Base-by-base conservation (phyloP, 1,139 yeast species). In the Hyphopichia wangnamkhiaoensis region DNA sequence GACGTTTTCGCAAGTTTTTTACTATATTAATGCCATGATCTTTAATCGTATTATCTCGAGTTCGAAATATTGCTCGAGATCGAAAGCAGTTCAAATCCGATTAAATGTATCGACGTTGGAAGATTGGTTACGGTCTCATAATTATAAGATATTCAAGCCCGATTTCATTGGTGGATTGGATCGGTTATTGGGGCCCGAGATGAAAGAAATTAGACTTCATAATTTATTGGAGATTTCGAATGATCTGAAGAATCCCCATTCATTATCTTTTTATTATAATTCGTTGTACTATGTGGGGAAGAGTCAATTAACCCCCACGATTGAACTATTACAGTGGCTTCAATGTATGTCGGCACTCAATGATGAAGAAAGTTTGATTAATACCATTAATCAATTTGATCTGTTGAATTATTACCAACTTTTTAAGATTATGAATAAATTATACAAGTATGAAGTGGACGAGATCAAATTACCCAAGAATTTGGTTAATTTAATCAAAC, bases 91-190 rank as follows among this genome's bases (percentile, higher is more conserved):
- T 61, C 98, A 93, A 58, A 83, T 93, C 35, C 72, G 98, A 39
- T 74, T 93, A 44, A 93, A 93, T 53, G 59, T 93, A 8, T 89
- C 96, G 0, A 79, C 87, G 2, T 66, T 93, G 36, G 97, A 93
- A 59, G 97, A 93, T 55, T 93, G 98, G 98, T 76, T 93, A 26
- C 76, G 95, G 44, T 74, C 85, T 3, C 93, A 88, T 55, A 85
- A 88, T 59, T 74, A 72, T 54, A 71, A 73, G 46, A 84, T 80
- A 14, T 68, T 63, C 56, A 74, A 65, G 31, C 74, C 74, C 1
- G 75, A 68, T 36, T 41, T 17, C 19, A 43, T 54, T 49, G 79
- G 66, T 46, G 50, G 58, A 40, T 27, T 61, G 19, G 36, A 41
- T 7, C 37, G 36, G 15, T 49, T 67, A 17, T 16, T 14, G 10